Conservation (phyloP, 1,284 basidiomycete species). For the Malassezia sympodialis region DNA sequence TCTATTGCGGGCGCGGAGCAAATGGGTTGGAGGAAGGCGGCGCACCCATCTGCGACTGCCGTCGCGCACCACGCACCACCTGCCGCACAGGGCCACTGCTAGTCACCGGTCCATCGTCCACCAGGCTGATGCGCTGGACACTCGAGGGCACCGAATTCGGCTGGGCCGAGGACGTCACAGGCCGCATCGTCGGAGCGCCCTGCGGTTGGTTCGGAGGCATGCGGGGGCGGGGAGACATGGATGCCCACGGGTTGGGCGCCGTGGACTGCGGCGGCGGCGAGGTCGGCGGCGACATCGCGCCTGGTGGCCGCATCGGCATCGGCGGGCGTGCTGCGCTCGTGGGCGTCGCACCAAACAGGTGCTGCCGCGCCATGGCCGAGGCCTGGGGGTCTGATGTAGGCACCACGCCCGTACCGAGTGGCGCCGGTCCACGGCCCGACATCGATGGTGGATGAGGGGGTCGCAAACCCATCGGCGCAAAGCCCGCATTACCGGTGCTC, state of each 20-base stretch:
- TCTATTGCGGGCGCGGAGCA: neutral
- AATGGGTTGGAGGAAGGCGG: neutral
- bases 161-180: conserved; percentile 11
- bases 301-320: conserved; percentile 1
- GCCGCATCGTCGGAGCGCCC: neutral
- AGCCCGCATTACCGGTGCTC: neutral
- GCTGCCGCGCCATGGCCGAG: conserved; percentile 11
- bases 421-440: neutral
- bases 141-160: neutral
- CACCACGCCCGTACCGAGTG: neutral
- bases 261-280: conserved; percentile 8
- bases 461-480: neutral
- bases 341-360: conserved; percentile 10
- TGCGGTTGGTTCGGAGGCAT: neutral
- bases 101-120: conserved; percentile 45
- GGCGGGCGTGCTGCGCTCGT: neutral
- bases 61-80: conserved; percentile 37
- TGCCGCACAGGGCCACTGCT: conserved; percentile 28
- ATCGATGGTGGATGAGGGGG: neutral
- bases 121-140: conserved; percentile 33
- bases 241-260: conserved; percentile 16
- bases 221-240: conserved; percentile 7
- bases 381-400: neutral
- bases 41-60: conserved; percentile 18
- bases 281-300: conserved; percentile 14